phyloP scores from a whole-genome alignment of 805 yeast genomes.

The Monosporozyma siamensis region DNA sequence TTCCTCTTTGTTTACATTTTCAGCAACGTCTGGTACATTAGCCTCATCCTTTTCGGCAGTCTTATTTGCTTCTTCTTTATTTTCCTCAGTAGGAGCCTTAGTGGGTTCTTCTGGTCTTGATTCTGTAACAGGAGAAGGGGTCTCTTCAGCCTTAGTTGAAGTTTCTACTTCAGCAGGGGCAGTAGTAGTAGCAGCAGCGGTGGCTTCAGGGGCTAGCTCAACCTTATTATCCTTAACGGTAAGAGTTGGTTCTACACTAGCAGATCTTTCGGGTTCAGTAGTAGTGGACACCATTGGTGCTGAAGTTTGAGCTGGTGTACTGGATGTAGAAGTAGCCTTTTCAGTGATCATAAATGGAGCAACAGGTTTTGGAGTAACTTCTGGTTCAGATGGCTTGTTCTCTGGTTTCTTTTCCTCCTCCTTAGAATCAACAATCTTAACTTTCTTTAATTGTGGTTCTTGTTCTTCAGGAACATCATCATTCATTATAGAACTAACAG shows the following conservation, averaged over 20 bases:
- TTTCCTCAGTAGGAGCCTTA: constrained; percentile 3
- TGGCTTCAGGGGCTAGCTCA: not conserved
- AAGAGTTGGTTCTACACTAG: constrained; percentile 4
- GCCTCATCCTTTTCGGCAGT: too few relatives aligned
- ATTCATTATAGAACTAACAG: not conserved
- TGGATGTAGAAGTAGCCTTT: constrained; percentile 5
- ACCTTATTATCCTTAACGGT: too few relatives aligned
- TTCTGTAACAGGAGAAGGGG: too few relatives aligned
- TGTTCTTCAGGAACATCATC: constrained; percentile 8
- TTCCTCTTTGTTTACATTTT: constrained; percentile 4
- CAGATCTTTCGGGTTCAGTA: constrained; percentile 3
- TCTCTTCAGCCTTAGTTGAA: not conserved
- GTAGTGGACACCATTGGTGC: constrained; percentile 2
- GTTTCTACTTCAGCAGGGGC: constrained; percentile 1
- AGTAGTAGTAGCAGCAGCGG: not conserved
- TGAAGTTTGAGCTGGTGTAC: not conserved
- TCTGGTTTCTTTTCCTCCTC: not conserved
- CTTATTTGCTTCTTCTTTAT: not conserved
- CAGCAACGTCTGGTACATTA: not conserved
- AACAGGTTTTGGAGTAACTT: not conserved
- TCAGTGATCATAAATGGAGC: too few relatives aligned
- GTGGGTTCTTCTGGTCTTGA: too few relatives aligned
- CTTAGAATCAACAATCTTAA: not conserved
- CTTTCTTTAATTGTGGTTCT: constrained; percentile 18
- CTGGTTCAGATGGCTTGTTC: not conserved